phyloP scores from a whole-genome alignment of 2,329 filamentous ascomycete species.

The Phaeomoniella chlamydospora region DNA sequence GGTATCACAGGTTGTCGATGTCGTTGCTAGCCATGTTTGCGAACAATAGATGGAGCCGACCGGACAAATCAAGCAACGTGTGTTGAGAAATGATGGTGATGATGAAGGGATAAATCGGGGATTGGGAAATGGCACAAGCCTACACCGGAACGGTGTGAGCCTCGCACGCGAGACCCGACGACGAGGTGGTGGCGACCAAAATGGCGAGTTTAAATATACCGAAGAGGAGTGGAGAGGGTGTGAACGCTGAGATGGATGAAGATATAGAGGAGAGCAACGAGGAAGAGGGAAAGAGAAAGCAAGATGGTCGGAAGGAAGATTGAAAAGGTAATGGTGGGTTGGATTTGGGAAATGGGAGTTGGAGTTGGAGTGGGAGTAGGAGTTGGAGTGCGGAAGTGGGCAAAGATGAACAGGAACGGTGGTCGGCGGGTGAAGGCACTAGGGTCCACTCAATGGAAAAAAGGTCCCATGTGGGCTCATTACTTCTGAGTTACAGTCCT shows the following conservation, averaged over 20 bases:
- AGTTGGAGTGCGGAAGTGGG: too few species aligned
- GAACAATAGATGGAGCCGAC: too few species aligned
- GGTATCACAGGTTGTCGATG: neutral
- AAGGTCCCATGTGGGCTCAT: too few species aligned
- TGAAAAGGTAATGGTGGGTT: neutral
- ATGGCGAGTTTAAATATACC: too few species aligned
- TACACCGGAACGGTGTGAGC: neutral
- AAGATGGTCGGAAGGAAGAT: too few species aligned
- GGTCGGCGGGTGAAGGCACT: too few species aligned
- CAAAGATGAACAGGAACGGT: too few species aligned
- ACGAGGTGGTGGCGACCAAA: neutral
- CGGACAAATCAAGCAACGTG: too few species aligned
- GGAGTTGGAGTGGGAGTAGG: too few species aligned
- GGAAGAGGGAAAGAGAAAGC: neutral
- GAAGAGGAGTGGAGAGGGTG: neutral
- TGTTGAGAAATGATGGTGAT: neutral
- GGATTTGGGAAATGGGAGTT: too few species aligned
- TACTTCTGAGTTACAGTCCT: too few species aligned
- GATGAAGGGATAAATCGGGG: neutral
- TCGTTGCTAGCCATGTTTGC: neutral
- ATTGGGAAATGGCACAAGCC: neutral
- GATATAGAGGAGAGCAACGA: neutral
- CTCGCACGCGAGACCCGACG: neutral
- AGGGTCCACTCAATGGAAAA: too few species aligned
- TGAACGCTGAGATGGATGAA: neutral